Conservation (phyloP, 352 stramenopile species). For the Pythium myriotylum region DNA sequence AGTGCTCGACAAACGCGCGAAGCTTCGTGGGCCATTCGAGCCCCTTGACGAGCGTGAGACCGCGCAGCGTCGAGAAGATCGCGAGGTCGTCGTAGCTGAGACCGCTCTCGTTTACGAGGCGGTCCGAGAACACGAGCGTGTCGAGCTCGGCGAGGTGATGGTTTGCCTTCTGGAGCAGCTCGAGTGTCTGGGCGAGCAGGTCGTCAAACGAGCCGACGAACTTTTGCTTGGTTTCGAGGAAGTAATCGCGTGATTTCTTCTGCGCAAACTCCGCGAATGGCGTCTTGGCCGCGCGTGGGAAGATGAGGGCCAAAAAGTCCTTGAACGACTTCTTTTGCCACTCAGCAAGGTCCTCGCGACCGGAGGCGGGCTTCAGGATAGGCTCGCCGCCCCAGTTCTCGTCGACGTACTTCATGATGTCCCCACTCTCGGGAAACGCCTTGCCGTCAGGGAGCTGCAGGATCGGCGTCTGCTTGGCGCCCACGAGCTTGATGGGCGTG, state of each 20-base stretch:
- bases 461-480: conserved; percentile 32
- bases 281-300: conserved; percentile 48
- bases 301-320: conserved; percentile 39
- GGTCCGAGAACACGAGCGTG: conserved; percentile 37
- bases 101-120: conserved; percentile 46
- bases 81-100: conserved; percentile 55
- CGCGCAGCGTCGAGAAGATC: conserved; percentile 47
- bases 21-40: conserved; percentile 49
- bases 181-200: conserved; percentile 41
- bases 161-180: conserved; percentile 42
- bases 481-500: conserved; percentile 43
- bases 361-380: conserved; percentile 27
- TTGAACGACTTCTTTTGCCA: conserved; percentile 44
- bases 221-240: conserved; percentile 46
- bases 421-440: conserved; percentile 50
- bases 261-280: conserved; percentile 52
- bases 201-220: conserved; percentile 48
- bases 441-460: conserved; percentile 46
- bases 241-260: conserved; percentile 50
- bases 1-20: conserved; percentile 48
- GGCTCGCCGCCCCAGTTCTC: conserved; percentile 33
- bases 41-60: conserved; percentile 57
- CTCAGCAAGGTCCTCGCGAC: conserved; percentile 41
- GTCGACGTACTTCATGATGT: conserved; percentile 49
- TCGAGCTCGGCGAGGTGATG: conserved; percentile 51